Conservation (phyloP, 139 green algal species). For the Tetradesmus obliquus region DNA sequence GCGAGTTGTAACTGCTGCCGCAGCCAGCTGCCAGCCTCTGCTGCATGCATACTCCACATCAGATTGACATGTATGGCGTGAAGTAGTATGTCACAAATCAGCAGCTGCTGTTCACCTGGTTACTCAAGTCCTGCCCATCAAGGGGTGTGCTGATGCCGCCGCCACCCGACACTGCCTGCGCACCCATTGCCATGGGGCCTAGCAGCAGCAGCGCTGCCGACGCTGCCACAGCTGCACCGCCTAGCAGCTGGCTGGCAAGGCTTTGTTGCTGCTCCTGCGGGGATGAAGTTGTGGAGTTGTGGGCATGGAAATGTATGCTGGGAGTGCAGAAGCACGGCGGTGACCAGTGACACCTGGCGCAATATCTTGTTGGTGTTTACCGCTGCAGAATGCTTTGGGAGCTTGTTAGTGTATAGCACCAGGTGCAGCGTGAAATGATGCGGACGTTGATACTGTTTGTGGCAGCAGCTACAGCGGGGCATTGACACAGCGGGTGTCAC, state of each 20-base stretch:
- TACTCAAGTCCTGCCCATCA: conserved; percentile 39
- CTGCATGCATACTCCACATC: too few species aligned
- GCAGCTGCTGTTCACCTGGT: neutral
- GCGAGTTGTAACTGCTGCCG: neutral
- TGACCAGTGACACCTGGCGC: too few species aligned
- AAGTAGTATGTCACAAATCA: too few species aligned
- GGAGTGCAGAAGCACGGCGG: too few species aligned
- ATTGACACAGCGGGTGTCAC: neutral
- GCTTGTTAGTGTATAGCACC: too few species aligned
- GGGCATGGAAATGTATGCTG: neutral
- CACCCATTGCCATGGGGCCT: neutral
- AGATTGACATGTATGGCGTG: too few species aligned
- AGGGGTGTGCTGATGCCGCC: conserved; percentile 48
- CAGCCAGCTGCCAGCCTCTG: neutral
- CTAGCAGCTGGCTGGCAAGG: neutral
- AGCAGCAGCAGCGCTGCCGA: conserved; percentile 36
- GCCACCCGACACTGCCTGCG: conserved; percentile 23
- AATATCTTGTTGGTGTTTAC: too few species aligned
- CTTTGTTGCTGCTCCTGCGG: conserved; percentile 15
- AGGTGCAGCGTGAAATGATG: too few species aligned
- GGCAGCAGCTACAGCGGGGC: neutral
- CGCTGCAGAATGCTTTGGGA: too few species aligned
- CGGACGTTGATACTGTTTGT: too few species aligned
- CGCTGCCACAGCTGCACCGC: neutral
- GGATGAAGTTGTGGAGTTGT: neutral